Percentiles rank a stretch among this genome's conserved stretches.
Evolutionary conservation across 495 filamentous ascomycete genomes (phyloP).

Genomic region (Lasiosphaeria ovina): DNA sequence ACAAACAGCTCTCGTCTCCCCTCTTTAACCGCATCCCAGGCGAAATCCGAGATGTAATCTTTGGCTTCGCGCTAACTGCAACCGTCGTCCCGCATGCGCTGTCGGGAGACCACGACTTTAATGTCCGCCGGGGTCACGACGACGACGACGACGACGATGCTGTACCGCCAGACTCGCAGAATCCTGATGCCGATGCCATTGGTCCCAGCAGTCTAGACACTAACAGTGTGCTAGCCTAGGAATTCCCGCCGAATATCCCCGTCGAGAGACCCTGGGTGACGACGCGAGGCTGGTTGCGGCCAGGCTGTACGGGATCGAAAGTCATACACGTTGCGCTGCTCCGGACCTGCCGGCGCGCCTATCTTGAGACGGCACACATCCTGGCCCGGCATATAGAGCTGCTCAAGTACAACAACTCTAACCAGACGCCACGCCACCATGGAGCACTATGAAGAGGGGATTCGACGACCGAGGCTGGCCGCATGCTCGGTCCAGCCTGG

Average conservation of each 20-base stretch:
- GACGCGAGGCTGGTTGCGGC: neutral
- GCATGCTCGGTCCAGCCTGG: neutral
- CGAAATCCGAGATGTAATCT: slow-evolving; percentile 8
- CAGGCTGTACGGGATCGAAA: neutral
- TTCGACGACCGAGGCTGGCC: neutral
- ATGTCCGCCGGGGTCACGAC: neutral
- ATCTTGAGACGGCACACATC: slow-evolving; percentile 6
- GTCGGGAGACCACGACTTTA: neutral
- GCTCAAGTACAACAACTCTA: neutral
- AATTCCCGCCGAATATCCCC: neutral
- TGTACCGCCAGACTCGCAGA: too few relatives aligned
- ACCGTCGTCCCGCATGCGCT: neutral
- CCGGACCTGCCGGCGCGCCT: slow-evolving; percentile 8
- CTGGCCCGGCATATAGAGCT: neutral
- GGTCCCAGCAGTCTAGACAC: too few relatives aligned
- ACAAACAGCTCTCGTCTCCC: neutral
- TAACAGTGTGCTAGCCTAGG: too few relatives aligned
- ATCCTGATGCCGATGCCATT: too few relatives aligned
- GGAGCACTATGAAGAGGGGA: neutral
- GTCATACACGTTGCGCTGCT: slow-evolving; percentile 3
- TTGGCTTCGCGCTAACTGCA: slow-evolving; percentile 5
- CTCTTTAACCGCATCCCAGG: neutral
- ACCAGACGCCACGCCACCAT: neutral
- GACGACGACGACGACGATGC: neutral
- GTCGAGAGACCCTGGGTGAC: neutral